Evolutionary conservation across 495 filamentous ascomycete genomes (phyloP).

Genomic region (Aspergillus kassunensis): DNA sequence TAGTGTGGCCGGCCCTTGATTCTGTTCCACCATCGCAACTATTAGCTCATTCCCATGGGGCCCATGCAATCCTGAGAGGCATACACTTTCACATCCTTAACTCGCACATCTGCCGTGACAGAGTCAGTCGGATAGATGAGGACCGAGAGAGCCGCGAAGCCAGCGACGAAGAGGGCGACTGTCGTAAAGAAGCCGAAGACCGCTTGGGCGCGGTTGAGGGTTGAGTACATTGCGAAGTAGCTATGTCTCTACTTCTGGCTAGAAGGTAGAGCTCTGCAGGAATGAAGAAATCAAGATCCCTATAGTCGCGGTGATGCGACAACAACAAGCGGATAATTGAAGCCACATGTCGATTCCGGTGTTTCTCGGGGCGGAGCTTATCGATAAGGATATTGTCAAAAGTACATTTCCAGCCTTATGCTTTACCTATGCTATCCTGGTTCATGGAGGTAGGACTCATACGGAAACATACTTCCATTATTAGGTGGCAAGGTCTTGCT

Average conservation of each 20-base stretch:
- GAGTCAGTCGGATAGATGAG: slow-evolving; percentile 62
- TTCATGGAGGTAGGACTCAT: no score
- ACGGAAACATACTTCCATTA: no score
- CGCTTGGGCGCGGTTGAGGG: slow-evolving; percentile 77
- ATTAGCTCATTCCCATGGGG: background rate
- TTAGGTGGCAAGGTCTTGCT: no score
- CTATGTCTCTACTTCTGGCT: no score
- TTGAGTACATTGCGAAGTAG: slow-evolving; percentile 64
- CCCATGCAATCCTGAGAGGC: slow-evolving; percentile 30
- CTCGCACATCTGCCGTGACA: slow-evolving; percentile 58
- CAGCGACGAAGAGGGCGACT: slow-evolving; percentile 76
- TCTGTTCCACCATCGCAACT: slow-evolving; percentile 35
- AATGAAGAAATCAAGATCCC: no score
- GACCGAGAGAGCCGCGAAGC: slow-evolving; percentile 73
- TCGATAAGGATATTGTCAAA: slow-evolving; percentile 15
- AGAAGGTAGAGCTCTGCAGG: background rate
- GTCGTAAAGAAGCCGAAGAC: slow-evolving; percentile 98
- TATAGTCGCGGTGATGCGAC: background rate
- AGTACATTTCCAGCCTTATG: no score
- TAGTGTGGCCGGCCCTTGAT: slow-evolving; percentile 88
- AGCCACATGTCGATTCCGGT: slow-evolving; percentile 39
- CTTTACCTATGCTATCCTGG: no score
- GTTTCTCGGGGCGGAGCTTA: no score
- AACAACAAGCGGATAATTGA: slow-evolving; percentile 14
- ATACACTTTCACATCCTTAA: slow-evolving; percentile 86